Conservation (phyloP, 129 eudicot species). For the Chrysanthemum seticuspe region DNA sequence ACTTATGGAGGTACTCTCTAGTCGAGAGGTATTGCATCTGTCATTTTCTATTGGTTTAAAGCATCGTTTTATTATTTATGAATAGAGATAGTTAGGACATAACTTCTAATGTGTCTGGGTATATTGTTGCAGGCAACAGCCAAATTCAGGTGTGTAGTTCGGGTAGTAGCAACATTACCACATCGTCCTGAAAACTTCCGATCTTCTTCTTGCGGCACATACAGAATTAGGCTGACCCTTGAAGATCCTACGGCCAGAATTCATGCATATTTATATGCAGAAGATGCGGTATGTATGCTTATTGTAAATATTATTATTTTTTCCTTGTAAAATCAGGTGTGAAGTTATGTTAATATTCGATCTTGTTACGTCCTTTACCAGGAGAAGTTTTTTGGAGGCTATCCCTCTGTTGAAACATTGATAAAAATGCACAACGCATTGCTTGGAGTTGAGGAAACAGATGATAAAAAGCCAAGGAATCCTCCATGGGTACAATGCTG, state of each 20-base stretch:
- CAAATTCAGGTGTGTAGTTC: constrained; percentile 81
- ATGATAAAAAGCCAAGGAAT: constrained; percentile 48
- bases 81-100: no score
- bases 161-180: constrained; percentile 67
- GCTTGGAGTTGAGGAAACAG: constrained; percentile 58
- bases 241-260: constrained; percentile 95
- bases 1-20: constrained; percentile 59
- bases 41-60: neutral
- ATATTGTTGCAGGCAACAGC: constrained; percentile 55
- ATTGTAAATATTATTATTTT: neutral
- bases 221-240: constrained; percentile 70
- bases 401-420: constrained; percentile 36
- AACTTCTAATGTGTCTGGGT: neutral
- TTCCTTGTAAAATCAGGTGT: neutral
- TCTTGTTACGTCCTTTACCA: constrained; percentile 22
- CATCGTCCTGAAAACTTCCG: constrained; percentile 58
- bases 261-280: constrained; percentile 66
- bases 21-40: constrained; percentile 55
- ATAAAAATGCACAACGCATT: constrained; percentile 43
- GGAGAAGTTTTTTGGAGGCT: constrained; percentile 65
- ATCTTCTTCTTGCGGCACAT: constrained; percentile 52
- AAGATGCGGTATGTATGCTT: constrained; percentile 67
- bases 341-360: neutral
- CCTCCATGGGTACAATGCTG: constrained; percentile 90
- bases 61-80: no score